Percentiles rank a stretch among this genome's conserved stretches.
Conservation (phyloP, 768 basidiomycete genomes). For the Pulveroboletus ravenelii region DNA sequence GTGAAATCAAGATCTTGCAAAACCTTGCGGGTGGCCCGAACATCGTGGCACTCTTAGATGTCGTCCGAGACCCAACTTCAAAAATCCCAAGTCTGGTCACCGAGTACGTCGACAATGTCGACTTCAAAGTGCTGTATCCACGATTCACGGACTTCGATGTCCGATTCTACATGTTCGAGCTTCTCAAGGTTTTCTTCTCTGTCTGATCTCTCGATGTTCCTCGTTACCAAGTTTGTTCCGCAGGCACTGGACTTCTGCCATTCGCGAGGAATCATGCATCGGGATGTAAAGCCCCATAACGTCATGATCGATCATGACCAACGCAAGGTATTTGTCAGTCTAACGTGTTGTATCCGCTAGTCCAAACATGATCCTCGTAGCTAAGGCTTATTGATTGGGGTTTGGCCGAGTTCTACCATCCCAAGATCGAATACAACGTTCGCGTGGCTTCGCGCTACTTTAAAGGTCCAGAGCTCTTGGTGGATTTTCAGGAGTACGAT, state of each 20-base stretch:
- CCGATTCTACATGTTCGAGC: slow-evolving; percentile 93
- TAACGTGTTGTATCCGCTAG: slow-evolving; percentile 4
- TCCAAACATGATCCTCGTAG: slow-evolving; percentile 38
- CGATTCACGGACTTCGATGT: slow-evolving; percentile 95
- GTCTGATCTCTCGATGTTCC: slow-evolving; percentile 1
- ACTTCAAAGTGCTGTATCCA: slow-evolving; percentile 95
- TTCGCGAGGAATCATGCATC: slow-evolving; percentile 98
- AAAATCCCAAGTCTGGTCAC: slow-evolving; percentile 97
- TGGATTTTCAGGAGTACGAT: slow-evolving; percentile 98
- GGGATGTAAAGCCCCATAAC: slow-evolving; percentile 98
- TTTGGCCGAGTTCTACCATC: slow-evolving; percentile 97
- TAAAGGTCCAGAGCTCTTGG: slow-evolving; percentile 94
- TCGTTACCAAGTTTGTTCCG: not conserved
- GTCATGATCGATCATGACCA: slow-evolving; percentile 99
- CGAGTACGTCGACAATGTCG: slow-evolving; percentile 97
- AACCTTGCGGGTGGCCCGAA: slow-evolving; percentile 96
- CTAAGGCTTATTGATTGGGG: slow-evolving; percentile 98
- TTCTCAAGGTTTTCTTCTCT: slow-evolving; percentile 66
- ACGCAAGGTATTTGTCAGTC: slow-evolving; percentile 60
- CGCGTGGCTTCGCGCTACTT: slow-evolving; percentile 97
- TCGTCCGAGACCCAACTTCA: slow-evolving; percentile 91
- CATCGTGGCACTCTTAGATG: slow-evolving; percentile 87
- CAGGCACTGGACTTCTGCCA: slow-evolving; percentile 97
- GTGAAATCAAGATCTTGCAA: slow-evolving; percentile 97
- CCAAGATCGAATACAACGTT: slow-evolving; percentile 96